Evolutionary conservation across 2,329 filamentous ascomycete species (phyloP), one percentile per base, ranked within the genome.

Genomic region (Sarocladiaceae sp.): DNA sequence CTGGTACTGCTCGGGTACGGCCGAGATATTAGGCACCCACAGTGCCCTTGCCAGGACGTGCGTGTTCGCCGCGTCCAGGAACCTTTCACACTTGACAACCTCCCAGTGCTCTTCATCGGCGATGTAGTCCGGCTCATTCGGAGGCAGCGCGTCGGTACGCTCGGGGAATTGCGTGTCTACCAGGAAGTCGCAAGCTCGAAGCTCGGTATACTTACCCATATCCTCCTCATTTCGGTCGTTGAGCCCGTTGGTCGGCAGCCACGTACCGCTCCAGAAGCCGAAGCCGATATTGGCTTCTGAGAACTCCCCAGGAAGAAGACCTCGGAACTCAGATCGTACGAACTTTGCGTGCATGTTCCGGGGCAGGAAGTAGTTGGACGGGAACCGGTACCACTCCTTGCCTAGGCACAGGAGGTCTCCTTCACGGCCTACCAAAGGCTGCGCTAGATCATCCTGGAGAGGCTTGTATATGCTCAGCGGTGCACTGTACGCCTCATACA

Each of bases 361-460:
- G 0, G 93, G 91, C 3, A 98, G 72, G 60, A 93, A 89, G 68
- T 89, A 97, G 0, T 90, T 94, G 1, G 86, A 91, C 2, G 93
- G 91, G 59, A 96, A 97, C 27, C 93, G 86, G 63, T 98, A 96
- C 93, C 93, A 98, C 60, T 98, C 93, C 61, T 97, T 98, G 21
- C 88, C 89, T 31, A 95, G 78, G 61, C 93, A 98, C 3, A 98
- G 79, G 15, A 73, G 81, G 50, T 88, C 83, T 13, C 82, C 85
- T 2, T 68, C 60, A 0, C 67, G 63, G 2, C 79, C 76, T 5
- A 85, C 53, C 1, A 69, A 74, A 7, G 67, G 56, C 12, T 72
- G 56, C 34, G 68, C 67, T 16, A 72, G 56, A 12, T 66, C 67
- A 16, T 77, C 74, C 45, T 82, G 73, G 1, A 97, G 70, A 1